Base-by-base conservation (phyloP, 495 filamentous ascomycete genomes). In the Cercophora sp. region DNA sequence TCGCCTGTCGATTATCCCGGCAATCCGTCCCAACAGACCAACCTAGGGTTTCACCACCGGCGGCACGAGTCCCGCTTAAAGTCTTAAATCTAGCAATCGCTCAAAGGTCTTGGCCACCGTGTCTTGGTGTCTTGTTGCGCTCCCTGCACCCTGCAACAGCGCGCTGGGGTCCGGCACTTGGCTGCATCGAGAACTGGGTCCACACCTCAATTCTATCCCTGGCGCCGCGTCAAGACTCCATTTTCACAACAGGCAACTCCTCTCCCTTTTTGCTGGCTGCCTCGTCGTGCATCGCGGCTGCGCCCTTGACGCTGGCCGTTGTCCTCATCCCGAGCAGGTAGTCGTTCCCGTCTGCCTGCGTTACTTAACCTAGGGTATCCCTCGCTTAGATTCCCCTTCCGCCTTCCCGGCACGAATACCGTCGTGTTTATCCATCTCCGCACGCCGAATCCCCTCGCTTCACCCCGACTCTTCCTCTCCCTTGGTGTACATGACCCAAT, bases 361-460 rank as follows among this genome's bases (percentile, higher is more conserved):
- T 37, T n/a, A 37, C 27, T 43, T 45, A 52, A 42, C 22, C n/a
- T 20, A 65, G 57, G 62, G 54, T 60, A 47, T 47, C 59, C 52
- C 51, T 65, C 62, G 62, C 55, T 65, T 58, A 40, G 8, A 19
- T 19, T 36, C 52, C 45, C 59, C 37, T 49, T 36, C n/a, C n/a
- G n/a, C n/a, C n/a, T n/a, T n/a, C n/a, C n/a, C n/a, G n/a, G n/a
- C n/a, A n/a, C n/a, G n/a, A n/a, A n/a, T n/a, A n/a, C n/a, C n/a
- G n/a, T n/a, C n/a, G n/a, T n/a, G n/a, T n/a, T n/a, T n/a, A n/a
- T n/a, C n/a, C n/a, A n/a, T n/a, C n/a, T n/a, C n/a, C n/a, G n/a
- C n/a, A n/a, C n/a, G n/a, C n/a, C n/a, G n/a, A n/a, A n/a, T n/a
- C n/a, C n/a, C n/a, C n/a, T n/a, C 15, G 31, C 20, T 47, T 26